Percentiles rank a stretch among this genome's conserved stretches.
Evolutionary conservation across 2,329 filamentous ascomycete genomes (phyloP).

Genomic region (Aspergillus vadensis): DNA sequence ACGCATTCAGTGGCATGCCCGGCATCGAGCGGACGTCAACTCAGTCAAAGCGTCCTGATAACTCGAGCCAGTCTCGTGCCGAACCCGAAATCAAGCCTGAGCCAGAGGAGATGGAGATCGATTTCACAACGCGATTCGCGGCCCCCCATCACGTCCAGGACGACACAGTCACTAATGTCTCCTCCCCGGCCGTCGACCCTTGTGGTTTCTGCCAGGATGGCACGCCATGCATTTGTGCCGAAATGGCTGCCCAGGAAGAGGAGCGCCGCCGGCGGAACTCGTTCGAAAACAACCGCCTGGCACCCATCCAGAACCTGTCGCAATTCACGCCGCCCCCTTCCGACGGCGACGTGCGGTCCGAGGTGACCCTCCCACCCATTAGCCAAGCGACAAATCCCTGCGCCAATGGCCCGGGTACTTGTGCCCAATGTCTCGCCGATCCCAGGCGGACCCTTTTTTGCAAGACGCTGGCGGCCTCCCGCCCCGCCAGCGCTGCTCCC

Average conservation of each 20-base stretch:
- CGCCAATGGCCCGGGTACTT: constrained; percentile 73
- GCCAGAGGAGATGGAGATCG: constrained; percentile 63
- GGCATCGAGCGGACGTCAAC: constrained; percentile 41
- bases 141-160: constrained; percentile 36
- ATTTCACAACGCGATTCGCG: constrained; percentile 70
- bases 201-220: constrained; percentile 84
- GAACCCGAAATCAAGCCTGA: constrained; percentile 51
- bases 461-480: constrained; percentile 71
- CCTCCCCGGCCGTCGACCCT: constrained; percentile 58
- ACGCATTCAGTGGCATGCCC: constrained; percentile 51
- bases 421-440: constrained; percentile 74
- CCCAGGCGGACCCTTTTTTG: constrained; percentile 82
- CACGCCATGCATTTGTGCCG: constrained; percentile 79
- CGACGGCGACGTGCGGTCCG: constrained; percentile 59
- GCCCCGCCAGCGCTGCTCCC: constrained; percentile 37
- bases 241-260: constrained; percentile 54
- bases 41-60: constrained; percentile 38
- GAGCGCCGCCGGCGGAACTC: constrained; percentile 46
- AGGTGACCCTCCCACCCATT: constrained; percentile 48
- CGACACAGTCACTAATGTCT: constrained; percentile 27
- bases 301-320: constrained; percentile 50
- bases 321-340: constrained; percentile 57
- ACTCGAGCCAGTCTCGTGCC: constrained; percentile 57
- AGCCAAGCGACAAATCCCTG: constrained; percentile 48
- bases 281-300: constrained; percentile 42